Evolutionary conservation across 1,284 basidiomycete genomes (phyloP), one percentile per base, ranked within the genome.

Genomic region (Hymenochaete sp.): DNA sequence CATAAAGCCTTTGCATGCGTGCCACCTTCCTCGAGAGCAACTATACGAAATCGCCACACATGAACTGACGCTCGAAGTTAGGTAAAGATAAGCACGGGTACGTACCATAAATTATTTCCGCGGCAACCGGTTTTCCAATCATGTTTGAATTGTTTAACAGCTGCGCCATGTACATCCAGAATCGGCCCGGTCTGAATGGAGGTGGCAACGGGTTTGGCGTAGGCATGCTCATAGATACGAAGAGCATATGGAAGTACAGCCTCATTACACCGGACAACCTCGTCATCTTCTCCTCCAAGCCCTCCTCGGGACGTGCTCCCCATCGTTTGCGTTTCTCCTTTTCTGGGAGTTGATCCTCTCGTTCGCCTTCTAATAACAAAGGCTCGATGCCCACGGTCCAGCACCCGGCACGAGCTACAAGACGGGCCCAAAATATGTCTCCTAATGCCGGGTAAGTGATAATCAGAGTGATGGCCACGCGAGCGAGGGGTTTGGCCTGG

Each of bases 211-310:
- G 60, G 4, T 44, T 36, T 6, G 52, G 42, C 13, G 48, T 46
- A 32, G 41, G 37, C 62, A 73, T 64, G 41, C 62, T 55, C 18
- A 64, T 56, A 16, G 67, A 66, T 19, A 58, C 53, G 49, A 66
- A 73, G 31, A 93, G 61, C 46, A 96, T 77, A 6, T 82, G 74
- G 60, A 91, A 90, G 67, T 96, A 98, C 18, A 98, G 77, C 8
- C 92, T 78, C 69, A 91, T 73, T 38, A 93, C 77, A 4, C 91
- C 92, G 22, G 77, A 67, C 53, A 96, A 74, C n/a, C 95, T 77
- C 36, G 71, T 70, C 18, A 75, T 72, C 60, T 90, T 87, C 42
- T 90, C 84, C 13, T 74, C 65, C 13, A 65, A 59, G 0, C 71
- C 67, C 62, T 93, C 79, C 4, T 70, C 68, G 57, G 70, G 49